Evolutionary conservation across 208 protist genomes (phyloP), one percentile per base, ranked within the genome.

Genomic region (Wallacemonas sp.): DNA sequence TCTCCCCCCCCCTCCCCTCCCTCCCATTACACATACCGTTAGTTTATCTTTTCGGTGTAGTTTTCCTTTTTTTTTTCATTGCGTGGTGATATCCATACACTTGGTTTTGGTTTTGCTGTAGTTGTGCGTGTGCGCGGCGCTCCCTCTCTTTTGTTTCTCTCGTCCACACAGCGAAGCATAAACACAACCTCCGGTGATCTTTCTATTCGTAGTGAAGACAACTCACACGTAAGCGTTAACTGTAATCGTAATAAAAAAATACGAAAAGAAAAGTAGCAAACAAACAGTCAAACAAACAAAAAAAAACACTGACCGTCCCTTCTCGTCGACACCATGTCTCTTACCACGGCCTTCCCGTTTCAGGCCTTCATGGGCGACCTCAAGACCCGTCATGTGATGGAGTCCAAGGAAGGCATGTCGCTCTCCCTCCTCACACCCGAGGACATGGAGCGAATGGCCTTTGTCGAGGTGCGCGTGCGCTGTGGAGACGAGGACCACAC

Each of bases 281-380:
- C 14, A 42, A 42, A 42, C n/a, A n/a, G n/a, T n/a, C n/a, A n/a
- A n/a, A n/a, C n/a, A n/a, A n/a, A n/a, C n/a, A n/a, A 14, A 41
- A 7, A 41, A 7, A 41, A 14, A 7, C 36, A 14, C n/a, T 33
- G 12, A 39, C 12, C 42, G 48, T 61, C 22, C 14, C 22, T 18
- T 16, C 5, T 25, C 45, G n/a, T 16, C 16, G 14, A 2, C 31
- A 65, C 18, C 38, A 96, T 96, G 91, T 96, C 91, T 16, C 84
- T 94, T 52, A 94, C 83, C 11, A 96, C 91, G 2, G 85, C 77
- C 11, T 96, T 96, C 65, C 81, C 81, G 3, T 96, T 96, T 57
- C 76, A 86, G 41, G 83, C 91, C 32, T 96, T 87, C 70, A 77
- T 82, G 36, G 84, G 84, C 54, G 91, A 96, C 50, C 82, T 96